Percentiles rank a stretch among this genome's conserved stretches.
Conservation (phyloP, 2,329 filamentous ascomycete genomes). For the Fusarium sp. region DNA sequence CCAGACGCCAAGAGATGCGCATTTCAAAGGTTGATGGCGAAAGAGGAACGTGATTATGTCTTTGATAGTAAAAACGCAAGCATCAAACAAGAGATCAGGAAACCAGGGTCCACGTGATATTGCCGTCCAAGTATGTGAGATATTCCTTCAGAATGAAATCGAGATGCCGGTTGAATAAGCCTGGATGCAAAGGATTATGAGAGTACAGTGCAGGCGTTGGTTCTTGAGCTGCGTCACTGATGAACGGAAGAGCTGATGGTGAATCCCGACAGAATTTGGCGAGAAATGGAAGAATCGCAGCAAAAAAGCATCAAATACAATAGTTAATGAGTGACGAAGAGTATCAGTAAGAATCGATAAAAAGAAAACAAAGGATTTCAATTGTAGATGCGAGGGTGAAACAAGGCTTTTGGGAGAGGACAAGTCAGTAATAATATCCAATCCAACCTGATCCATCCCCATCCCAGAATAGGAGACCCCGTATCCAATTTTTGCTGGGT, state of each 20-base stretch:
- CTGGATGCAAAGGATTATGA: constrained; percentile 19
- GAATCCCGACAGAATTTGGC: constrained; percentile 2
- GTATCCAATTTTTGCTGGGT: constrained; percentile 39
- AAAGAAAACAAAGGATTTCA: constrained; percentile 20
- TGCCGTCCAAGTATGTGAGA: constrained; percentile 4
- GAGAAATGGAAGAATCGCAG: neutral
- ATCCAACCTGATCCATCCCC: neutral
- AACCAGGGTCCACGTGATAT: constrained; percentile 10
- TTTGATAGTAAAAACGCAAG: constrained; percentile 9
- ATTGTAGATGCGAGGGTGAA: constrained; percentile 38
- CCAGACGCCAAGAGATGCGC: constrained; percentile 49
- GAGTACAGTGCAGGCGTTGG: neutral
- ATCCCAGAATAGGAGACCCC: constrained; percentile 35
- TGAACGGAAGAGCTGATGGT: constrained; percentile 23
- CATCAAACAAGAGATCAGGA: neutral
- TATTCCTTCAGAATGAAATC: constrained; percentile 2
- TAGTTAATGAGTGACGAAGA: constrained; percentile 19
- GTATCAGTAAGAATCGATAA: constrained; percentile 6
- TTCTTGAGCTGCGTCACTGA: constrained; percentile 37
- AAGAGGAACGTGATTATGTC: constrained; percentile 9
- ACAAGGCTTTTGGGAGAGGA: constrained; percentile 41
- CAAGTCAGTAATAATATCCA: constrained; percentile 41
- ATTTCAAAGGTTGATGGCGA: constrained; percentile 30
- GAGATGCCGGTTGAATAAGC: constrained; percentile 2
- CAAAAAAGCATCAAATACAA: neutral